Conservation (phyloP, 495 filamentous ascomycete genomes). For the Talaromyces liani region DNA sequence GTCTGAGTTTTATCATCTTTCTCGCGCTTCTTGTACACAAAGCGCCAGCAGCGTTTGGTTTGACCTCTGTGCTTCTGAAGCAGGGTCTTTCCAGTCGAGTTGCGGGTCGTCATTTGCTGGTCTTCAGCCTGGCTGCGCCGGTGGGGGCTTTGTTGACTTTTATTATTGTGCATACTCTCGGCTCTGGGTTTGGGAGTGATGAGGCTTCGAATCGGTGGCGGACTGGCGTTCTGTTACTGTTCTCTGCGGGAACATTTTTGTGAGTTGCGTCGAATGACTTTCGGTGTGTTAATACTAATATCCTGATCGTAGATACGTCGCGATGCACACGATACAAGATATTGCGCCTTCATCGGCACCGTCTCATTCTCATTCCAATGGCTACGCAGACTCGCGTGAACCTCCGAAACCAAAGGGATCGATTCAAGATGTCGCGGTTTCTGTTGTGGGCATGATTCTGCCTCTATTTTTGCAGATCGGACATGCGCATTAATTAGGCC, state of each 20-base stretch:
- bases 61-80: conserved; percentile 82
- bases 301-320: conserved; percentile 67
- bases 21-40: conserved; percentile 97
- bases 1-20: conserved; percentile 83
- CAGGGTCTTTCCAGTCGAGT: conserved; percentile 81
- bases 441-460: conserved; percentile 82
- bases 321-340: conserved; percentile 97
- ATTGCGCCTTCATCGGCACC: conserved; percentile 39
- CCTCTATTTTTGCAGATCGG: conserved; percentile 86
- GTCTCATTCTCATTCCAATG: conserved; percentile 45
- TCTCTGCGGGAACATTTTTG: conserved; percentile 94
- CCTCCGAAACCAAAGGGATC: conserved; percentile 34
- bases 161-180: conserved; percentile 64
- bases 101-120: conserved; percentile 73
- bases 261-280: conserved; percentile 36
- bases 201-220: conserved; percentile 63
- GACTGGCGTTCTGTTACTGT: conserved; percentile 85
- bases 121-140: conserved; percentile 89
- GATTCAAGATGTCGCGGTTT: conserved; percentile 54
- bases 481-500: conserved; percentile 60
- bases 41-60: conserved; percentile 89
- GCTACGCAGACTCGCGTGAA: conserved; percentile 54
- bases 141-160: conserved; percentile 81
- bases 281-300: not conserved
- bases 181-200: conserved; percentile 36